Conservation (phyloP, 2,329 filamentous ascomycete species). For the Alternaria ventricosa region DNA sequence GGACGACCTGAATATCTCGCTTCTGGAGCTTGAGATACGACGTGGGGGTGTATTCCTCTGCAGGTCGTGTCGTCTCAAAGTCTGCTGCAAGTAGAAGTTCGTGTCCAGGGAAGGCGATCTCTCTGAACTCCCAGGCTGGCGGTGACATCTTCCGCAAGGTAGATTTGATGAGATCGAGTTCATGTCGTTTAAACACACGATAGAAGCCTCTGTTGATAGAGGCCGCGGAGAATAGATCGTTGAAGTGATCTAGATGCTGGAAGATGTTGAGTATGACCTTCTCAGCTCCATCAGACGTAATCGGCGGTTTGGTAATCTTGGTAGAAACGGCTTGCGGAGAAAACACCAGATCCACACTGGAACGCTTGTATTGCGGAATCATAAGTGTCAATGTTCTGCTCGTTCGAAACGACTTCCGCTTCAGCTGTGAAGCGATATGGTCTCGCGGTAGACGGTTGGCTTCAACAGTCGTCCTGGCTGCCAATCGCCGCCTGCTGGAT, state of each 20-base stretch:
- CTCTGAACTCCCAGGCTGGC: slow-evolving; percentile 66
- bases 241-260: slow-evolving; percentile 55
- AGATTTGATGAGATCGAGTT: slow-evolving; percentile 60
- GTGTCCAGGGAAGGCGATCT: slow-evolving; percentile 62
- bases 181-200: slow-evolving; percentile 63
- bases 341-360: slow-evolving; percentile 29
- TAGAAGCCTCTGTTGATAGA: slow-evolving; percentile 64
- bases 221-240: slow-evolving; percentile 63
- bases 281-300: slow-evolving; percentile 55
- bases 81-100: slow-evolving; percentile 50
- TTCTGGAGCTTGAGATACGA: slow-evolving; percentile 61
- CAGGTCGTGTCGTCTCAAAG: slow-evolving; percentile 53
- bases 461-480: slow-evolving; percentile 20
- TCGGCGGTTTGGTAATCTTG: slow-evolving; percentile 34
- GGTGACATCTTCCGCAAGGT: slow-evolving; percentile 62
- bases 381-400: slow-evolving; percentile 32
- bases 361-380: slow-evolving; percentile 29
- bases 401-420: slow-evolving; percentile 19
- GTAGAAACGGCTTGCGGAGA: slow-evolving; percentile 27
- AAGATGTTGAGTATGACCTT: slow-evolving; percentile 61
- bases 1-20: slow-evolving; percentile 61
- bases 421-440: slow-evolving; percentile 42
- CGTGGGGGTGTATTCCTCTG: slow-evolving; percentile 61
- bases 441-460: slow-evolving; percentile 34
- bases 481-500: slow-evolving; percentile 51